Percentiles rank a stretch among this genome's conserved stretches.
These are phyloP conservation scores for Gelatoporia subvermispora DNA, from an alignment of 768 basidiomycete genomes.

Conservation along the genomic window DNA sequence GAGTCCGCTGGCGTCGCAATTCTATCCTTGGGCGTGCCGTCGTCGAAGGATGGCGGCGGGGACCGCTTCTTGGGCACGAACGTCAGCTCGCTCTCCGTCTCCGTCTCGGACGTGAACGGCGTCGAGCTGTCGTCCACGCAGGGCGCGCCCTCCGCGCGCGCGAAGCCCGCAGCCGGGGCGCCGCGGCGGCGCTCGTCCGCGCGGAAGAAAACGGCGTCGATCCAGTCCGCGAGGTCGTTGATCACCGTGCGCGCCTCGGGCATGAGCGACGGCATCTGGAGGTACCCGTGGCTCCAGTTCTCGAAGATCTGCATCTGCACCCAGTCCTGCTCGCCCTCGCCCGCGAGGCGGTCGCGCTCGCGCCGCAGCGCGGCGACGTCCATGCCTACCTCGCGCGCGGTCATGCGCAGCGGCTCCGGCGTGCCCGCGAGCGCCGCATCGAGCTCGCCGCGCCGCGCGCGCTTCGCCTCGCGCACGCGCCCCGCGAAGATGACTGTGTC, in stretches of 20 bases:
- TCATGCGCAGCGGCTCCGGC: constrained; percentile 64
- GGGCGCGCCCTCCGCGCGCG: neutral
- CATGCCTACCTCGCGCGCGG: constrained; percentile 25
- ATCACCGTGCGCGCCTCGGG: constrained; percentile 75
- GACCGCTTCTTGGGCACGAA: constrained; percentile 57
- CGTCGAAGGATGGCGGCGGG: constrained; percentile 16
- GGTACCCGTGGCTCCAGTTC: constrained; percentile 96
- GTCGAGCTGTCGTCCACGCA: constrained; percentile 15
- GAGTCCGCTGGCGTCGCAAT: neutral
- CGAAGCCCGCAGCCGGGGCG: neutral
- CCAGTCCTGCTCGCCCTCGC: constrained; percentile 89
- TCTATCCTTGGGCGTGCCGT: neutral
- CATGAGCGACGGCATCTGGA: constrained; percentile 92
- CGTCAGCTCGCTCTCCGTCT: constrained; percentile 69
- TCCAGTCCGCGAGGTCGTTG: constrained; percentile 87
- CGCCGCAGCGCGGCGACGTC: constrained; percentile 39
- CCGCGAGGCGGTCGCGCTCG: constrained; percentile 55
- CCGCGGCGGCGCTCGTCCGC: neutral
- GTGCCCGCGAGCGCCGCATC: constrained; percentile 56
- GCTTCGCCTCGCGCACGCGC: constrained; percentile 91
- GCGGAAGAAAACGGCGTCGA: constrained; percentile 63
- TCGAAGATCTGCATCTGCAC: constrained; percentile 90
- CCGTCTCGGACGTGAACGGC: constrained; percentile 37
- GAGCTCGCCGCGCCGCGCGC: constrained; percentile 71
- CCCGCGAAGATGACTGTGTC: constrained; percentile 97